phyloP scores from a whole-genome alignment of 768 basidiomycete species.

The Paxillus rubicundulus region DNA sequence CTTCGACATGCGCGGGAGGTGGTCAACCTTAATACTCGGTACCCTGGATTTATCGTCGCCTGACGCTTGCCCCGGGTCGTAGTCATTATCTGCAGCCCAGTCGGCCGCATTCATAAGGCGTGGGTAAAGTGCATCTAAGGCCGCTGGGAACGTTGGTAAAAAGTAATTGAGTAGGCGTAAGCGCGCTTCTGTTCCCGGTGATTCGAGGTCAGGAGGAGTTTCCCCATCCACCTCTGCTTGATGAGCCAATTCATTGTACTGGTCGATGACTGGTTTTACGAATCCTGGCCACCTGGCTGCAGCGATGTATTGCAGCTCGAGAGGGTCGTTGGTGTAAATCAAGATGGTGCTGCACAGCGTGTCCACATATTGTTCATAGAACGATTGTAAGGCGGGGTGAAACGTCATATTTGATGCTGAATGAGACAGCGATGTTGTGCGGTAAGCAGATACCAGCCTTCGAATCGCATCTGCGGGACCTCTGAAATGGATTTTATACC shows the following conservation, averaged over 20 bases:
- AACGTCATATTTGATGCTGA: slow-evolving; percentile 35
- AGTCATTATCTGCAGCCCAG: slow-evolving; percentile 57
- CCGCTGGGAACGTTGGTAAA: slow-evolving; percentile 56
- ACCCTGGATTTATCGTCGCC: neutral
- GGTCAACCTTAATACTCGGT: slow-evolving; percentile 23
- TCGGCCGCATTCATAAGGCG: slow-evolving; percentile 60
- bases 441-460: slow-evolving; percentile 42
- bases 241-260: slow-evolving; percentile 29
- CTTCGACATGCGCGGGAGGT: slow-evolving; percentile 65
- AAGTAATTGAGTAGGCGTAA: slow-evolving; percentile 65
- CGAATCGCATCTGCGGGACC: slow-evolving; percentile 30
- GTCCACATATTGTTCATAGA: slow-evolving; percentile 64
- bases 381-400: slow-evolving; percentile 51
- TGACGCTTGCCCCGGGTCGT: slow-evolving; percentile 25
- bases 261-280: slow-evolving; percentile 62
- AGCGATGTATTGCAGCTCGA: slow-evolving; percentile 73
- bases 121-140: slow-evolving; percentile 67
- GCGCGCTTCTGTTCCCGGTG: slow-evolving; percentile 57
- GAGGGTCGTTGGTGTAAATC: slow-evolving; percentile 61
- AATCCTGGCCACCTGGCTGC: slow-evolving; percentile 83
- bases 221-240: slow-evolving; percentile 22
- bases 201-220: slow-evolving; percentile 28
- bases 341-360: slow-evolving; percentile 60
- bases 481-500: neutral
- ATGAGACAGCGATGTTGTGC: slow-evolving; percentile 4